These are phyloP conservation scores for Claviceps sp. DNA, from an alignment of 2,329 filamentous ascomycete genomes.

Conservation along the genomic window DNA sequence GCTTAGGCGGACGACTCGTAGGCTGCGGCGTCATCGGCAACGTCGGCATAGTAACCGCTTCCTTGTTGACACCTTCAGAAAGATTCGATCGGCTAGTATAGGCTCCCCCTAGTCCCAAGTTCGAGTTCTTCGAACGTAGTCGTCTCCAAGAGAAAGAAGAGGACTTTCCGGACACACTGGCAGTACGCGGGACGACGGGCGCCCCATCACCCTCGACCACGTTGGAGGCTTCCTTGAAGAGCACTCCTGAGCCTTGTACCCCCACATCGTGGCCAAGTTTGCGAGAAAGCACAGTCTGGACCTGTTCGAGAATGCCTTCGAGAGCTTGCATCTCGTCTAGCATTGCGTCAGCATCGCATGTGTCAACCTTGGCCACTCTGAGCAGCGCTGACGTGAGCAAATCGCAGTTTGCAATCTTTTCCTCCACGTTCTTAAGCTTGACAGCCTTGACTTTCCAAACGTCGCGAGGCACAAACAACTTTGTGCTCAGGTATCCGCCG, in stretches of 20 bases:
- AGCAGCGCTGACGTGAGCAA: constrained; percentile 76
- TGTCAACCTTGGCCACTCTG: constrained; percentile 74
- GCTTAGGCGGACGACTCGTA: constrained; percentile 55
- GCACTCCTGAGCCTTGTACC: constrained; percentile 53
- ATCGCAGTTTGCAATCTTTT: constrained; percentile 89
- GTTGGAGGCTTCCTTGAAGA: constrained; percentile 59
- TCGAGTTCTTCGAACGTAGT: constrained; percentile 78
- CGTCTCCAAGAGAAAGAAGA: constrained; percentile 75
- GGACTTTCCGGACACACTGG: constrained; percentile 54
- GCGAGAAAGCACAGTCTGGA: constrained; percentile 61
- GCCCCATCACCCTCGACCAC: constrained; percentile 31
- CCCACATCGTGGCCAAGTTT: constrained; percentile 92
- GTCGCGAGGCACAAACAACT: constrained; percentile 82
- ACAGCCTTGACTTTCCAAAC: constrained; percentile 91
- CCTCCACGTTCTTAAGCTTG: constrained; percentile 81
- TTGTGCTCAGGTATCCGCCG: constrained; percentile 82
- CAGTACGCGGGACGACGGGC: constrained; percentile 34
- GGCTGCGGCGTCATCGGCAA: constrained; percentile 62
- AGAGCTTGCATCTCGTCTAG: constrained; percentile 88
- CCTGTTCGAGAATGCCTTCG: constrained; percentile 75
- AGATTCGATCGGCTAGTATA: constrained; percentile 24
- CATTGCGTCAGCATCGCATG: constrained; percentile 79
- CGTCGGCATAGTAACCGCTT: constrained; percentile 46
- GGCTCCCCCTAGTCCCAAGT: constrained; percentile 39
- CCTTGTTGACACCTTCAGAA: constrained; percentile 15